Evolutionary conservation across 176 grass and related monocot genomes (phyloP).

Genomic region (Eremochloa ophiuroides): DNA sequence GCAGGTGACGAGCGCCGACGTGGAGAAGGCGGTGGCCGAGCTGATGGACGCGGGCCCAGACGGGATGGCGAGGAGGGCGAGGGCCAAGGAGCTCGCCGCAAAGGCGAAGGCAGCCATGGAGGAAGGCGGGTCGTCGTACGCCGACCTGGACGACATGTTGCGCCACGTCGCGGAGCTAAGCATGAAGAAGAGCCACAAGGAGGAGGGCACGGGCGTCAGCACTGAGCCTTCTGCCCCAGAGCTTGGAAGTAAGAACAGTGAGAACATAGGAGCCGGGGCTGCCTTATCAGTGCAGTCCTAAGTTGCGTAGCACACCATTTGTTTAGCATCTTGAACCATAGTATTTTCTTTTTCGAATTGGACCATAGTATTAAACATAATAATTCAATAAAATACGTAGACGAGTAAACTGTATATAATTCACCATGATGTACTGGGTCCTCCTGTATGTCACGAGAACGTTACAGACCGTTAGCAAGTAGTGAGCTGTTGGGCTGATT

Average conservation of each 20-base stretch:
- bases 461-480: too few species aligned
- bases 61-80: slow-evolving; percentile 21
- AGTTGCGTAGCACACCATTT: not conserved
- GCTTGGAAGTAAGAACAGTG: not conserved
- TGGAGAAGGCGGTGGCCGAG: slow-evolving; percentile 29
- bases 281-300: slow-evolving; percentile 19
- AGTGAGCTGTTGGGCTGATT: too few species aligned
- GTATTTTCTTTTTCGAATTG: too few species aligned
- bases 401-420: too few species aligned
- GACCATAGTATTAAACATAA: too few species aligned
- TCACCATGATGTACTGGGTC: too few species aligned
- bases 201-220: not conserved
- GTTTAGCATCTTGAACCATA: too few species aligned
- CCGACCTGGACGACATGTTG: slow-evolving; percentile 38
- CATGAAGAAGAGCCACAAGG: not conserved
- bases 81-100: slow-evolving; percentile 13
- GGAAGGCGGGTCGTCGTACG: slow-evolving; percentile 49
- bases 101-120: slow-evolving; percentile 43
- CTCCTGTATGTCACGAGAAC: too few species aligned
- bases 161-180: slow-evolving; percentile 26
- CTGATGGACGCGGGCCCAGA: slow-evolving; percentile 34
- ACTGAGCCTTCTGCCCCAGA: not conserved
- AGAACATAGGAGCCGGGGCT: not conserved
- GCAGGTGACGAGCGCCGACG: slow-evolving; percentile 15
- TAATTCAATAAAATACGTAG: too few species aligned